Conservation (phyloP, 2,329 filamentous ascomycete species). For the Colletotrichum chlorophyti region DNA sequence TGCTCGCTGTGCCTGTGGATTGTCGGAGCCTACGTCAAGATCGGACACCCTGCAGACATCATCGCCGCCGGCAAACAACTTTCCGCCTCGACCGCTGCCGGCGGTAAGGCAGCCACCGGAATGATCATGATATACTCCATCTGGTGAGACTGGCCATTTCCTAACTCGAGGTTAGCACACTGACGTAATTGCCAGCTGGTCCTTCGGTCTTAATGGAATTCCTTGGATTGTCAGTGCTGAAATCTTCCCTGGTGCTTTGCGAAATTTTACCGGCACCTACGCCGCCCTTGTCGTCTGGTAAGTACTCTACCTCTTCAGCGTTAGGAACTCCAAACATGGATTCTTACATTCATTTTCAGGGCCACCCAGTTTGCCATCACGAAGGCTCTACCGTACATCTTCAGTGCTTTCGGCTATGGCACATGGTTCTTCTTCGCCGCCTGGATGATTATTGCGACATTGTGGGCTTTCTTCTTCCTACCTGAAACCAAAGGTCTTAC, state of each 20-base stretch:
- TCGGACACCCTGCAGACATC: slow-evolving; percentile 52
- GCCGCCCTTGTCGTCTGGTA: slow-evolving; percentile 38
- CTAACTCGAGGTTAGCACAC: neutral
- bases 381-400: slow-evolving; percentile 51
- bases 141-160: slow-evolving; percentile 46
- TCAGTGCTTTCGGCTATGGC: slow-evolving; percentile 52
- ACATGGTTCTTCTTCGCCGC: slow-evolving; percentile 64
- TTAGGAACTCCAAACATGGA: neutral
- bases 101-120: slow-evolving; percentile 59
- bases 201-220: slow-evolving; percentile 51
- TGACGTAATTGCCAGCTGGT: slow-evolving; percentile 39
- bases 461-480: slow-evolving; percentile 58
- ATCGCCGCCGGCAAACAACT: slow-evolving; percentile 49
- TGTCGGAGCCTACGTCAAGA: slow-evolving; percentile 60
- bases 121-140: slow-evolving; percentile 62
- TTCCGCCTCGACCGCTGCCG: slow-evolving; percentile 48
- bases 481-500: slow-evolving; percentile 63
- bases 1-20: slow-evolving; percentile 57
- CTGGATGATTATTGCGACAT: slow-evolving; percentile 53
- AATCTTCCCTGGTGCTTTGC: slow-evolving; percentile 51
- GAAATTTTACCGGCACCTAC: slow-evolving; percentile 47
- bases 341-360: slow-evolving; percentile 40
- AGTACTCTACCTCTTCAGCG: neutral
- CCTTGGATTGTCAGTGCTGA: slow-evolving; percentile 54
- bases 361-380: slow-evolving; percentile 49